Evolutionary conservation across 2,329 filamentous ascomycete species (phyloP).

Genomic region (Rutstroemia sp.): DNA sequence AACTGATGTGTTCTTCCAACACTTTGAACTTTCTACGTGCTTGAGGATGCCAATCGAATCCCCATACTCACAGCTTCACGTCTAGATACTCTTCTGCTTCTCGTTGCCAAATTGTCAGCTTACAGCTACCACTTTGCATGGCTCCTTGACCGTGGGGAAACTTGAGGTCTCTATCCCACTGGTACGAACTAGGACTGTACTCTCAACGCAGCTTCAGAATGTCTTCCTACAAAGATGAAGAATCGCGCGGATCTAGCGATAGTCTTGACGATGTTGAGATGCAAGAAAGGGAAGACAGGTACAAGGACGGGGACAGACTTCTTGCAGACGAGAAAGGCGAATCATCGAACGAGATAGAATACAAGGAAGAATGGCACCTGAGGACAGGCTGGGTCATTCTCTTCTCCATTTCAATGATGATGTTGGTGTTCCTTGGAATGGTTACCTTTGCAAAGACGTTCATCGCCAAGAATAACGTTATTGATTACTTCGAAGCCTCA

Average conservation of each 20-base stretch:
- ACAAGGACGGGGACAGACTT: conserved; percentile 19
- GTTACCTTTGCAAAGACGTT: conserved; percentile 20
- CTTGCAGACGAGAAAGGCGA: conserved; percentile 17
- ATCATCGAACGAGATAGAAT: conserved; percentile 11
- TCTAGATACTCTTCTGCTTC: too few relatives aligned
- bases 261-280: conserved; percentile 24
- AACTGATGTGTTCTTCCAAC: too few relatives aligned
- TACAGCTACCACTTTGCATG: background rate
- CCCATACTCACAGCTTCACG: too few relatives aligned
- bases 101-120: too few relatives aligned
- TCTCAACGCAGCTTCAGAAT: conserved; percentile 3
- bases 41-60: too few relatives aligned
- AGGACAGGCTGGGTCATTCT: conserved; percentile 25
- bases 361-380: conserved; percentile 26
- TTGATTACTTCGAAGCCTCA: conserved; percentile 12
- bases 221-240: conserved; percentile 15
- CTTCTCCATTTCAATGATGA: conserved; percentile 16
- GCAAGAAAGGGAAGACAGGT: conserved; percentile 19
- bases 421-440: conserved; percentile 18
- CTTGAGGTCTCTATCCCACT: too few relatives aligned
- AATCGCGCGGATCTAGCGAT: conserved; percentile 9
- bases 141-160: background rate
- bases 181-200: background rate
- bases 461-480: conserved; percentile 13
- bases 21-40: too few relatives aligned